These are phyloP conservation scores for Phascolomyces articulosus DNA, from an alignment of 371 early-diverging fungal species.

Conservation along the genomic window DNA sequence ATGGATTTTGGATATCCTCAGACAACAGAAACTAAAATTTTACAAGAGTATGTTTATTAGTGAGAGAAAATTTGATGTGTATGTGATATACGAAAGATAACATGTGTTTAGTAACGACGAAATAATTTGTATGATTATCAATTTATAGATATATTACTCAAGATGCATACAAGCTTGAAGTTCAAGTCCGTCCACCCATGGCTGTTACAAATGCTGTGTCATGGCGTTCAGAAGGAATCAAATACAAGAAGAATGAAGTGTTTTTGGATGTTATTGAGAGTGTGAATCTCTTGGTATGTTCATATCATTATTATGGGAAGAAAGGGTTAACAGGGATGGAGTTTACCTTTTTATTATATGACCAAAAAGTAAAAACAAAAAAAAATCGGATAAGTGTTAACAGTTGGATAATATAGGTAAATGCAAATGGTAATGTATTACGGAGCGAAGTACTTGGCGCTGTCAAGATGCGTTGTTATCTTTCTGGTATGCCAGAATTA, in stretches of 20 bases:
- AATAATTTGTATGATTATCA: too few relatives aligned
- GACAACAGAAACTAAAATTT: constrained; percentile 96
- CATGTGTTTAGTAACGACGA: too few relatives aligned
- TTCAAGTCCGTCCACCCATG: constrained; percentile 90
- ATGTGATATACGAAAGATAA: too few relatives aligned
- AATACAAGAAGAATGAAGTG: constrained; percentile 98
- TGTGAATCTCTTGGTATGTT: constrained; percentile 89
- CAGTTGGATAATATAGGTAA: constrained; percentile 46
- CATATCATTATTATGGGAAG: too few relatives aligned
- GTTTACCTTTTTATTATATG: too few relatives aligned
- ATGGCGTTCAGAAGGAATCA: constrained; percentile 97
- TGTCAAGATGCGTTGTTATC: constrained; percentile 95
- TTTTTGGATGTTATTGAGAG: constrained; percentile 98
- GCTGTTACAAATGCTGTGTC: constrained; percentile 98
- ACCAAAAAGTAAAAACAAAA: too few relatives aligned
- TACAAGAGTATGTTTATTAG: constrained; percentile 76
- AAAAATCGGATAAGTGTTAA: background rate
- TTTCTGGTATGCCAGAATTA: constrained; percentile 99
- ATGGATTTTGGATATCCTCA: constrained; percentile 99
- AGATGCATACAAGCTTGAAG: constrained; percentile 94
- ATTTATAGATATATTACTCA: constrained; percentile 89
- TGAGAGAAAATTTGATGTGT: too few relatives aligned
- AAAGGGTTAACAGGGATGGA: too few relatives aligned
- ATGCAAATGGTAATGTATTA: constrained; percentile 93
- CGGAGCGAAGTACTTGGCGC: constrained; percentile 96